Evolutionary conservation across 306 rosid species (phyloP).

Genomic region (Dryas drummondii): DNA sequence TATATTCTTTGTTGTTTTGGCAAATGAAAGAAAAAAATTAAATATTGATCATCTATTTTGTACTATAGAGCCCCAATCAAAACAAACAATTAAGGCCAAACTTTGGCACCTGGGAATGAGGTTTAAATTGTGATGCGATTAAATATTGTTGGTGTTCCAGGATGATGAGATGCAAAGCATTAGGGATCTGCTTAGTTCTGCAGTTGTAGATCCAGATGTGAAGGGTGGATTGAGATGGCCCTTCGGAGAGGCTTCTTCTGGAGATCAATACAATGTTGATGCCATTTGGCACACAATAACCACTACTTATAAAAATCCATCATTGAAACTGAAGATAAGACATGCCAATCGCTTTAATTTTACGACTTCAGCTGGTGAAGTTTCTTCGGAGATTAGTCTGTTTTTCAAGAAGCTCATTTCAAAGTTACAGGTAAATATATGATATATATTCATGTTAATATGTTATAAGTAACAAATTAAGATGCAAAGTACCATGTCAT

Average conservation of each 20-base stretch:
- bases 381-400: conserved; percentile 33
- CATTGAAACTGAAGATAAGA: conserved; percentile 39
- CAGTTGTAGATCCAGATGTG: conserved; percentile 43
- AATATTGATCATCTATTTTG: no score
- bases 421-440: conserved; percentile 31
- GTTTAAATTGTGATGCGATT: neutral
- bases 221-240: conserved; percentile 66
- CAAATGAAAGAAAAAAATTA: neutral
- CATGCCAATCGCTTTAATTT: conserved; percentile 43
- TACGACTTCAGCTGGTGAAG: conserved; percentile 33
- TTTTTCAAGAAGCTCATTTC: conserved; percentile 35
- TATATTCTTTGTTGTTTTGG: neutral
- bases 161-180: conserved; percentile 48
- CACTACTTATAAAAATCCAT: conserved; percentile 29
- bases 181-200: conserved; percentile 32
- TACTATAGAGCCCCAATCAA: neutral
- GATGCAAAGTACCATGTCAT: no score
- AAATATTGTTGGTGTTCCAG: conserved; percentile 19
- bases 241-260: conserved; percentile 33
- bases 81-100: no score
- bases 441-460: no score
- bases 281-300: conserved; percentile 39
- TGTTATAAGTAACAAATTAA: neutral
- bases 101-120: neutral
- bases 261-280: conserved; percentile 35